A percentile compares a stretch with the other conserved stretches of the same genome.
Evolutionary conservation across 1,284 basidiomycete species (phyloP).

Genomic region (Polyporus tsugae): DNA sequence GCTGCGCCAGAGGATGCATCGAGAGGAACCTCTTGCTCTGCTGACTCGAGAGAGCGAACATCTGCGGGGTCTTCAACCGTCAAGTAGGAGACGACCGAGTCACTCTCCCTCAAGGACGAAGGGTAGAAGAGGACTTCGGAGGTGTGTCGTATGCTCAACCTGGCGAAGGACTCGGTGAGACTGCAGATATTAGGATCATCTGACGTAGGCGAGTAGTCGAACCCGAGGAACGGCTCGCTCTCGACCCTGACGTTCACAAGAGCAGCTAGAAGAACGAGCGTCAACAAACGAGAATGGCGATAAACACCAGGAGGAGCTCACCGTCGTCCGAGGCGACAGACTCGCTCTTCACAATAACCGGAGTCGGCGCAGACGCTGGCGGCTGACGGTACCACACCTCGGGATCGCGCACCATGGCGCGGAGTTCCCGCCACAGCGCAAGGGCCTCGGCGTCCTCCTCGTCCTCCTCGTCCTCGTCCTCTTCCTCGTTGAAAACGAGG

Average conservation of each 20-base stretch:
- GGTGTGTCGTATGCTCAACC: neutral
- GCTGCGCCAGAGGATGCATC: neutral
- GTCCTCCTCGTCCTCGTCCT: neutral
- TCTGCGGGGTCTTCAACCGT: neutral
- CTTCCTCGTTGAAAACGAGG: neutral
- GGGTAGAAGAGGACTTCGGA: neutral
- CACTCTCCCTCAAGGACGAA: neutral
- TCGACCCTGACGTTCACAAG: neutral
- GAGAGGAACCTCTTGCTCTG: neutral
- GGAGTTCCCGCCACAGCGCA: neutral
- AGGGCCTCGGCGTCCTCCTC: neutral
- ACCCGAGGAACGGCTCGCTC: neutral
- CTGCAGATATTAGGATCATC: neutral
- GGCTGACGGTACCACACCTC: neutral
- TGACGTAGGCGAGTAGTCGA: neutral
- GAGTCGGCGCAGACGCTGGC: neutral
- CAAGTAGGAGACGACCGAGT: conserved; percentile 5
- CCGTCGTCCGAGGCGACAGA: neutral
- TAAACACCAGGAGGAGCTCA: neutral
- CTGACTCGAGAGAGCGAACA: neutral
- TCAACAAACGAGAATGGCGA: neutral
- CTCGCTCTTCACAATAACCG: neutral
- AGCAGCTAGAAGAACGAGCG: neutral
- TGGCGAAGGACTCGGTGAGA: neutral
- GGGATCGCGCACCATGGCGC: neutral